A percentile compares a stretch with the other conserved stretches of the same genome.
These are phyloP conservation scores for Plasmodium sp. DNA, from an alignment of 169 alveolate genomes.

Conservation along the genomic window DNA sequence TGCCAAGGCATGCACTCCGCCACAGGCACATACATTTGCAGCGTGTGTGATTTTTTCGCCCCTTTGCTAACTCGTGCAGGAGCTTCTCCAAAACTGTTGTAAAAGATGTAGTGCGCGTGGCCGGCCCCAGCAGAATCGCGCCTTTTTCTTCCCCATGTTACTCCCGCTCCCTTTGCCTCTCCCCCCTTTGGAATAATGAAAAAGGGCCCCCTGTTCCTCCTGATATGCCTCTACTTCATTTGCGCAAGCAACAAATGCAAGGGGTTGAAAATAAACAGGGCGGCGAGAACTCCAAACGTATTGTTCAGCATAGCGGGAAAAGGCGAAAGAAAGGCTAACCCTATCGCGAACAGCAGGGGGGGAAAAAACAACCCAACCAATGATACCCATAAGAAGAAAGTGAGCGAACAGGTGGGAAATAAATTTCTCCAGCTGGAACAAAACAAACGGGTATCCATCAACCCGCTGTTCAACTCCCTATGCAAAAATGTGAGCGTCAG, in stretches of 20 bases:
- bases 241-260: neutral
- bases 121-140: neutral
- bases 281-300: neutral
- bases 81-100: neutral
- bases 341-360: neutral
- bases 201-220: neutral
- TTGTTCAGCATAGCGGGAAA: neutral
- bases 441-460: conserved; percentile 36
- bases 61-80: neutral
- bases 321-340: neutral
- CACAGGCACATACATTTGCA: neutral
- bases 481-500: conserved; percentile 71
- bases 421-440: conserved; percentile 52
- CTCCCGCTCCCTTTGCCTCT: neutral
- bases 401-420: conserved; percentile 24
- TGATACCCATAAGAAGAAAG: neutral
- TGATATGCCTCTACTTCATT: neutral
- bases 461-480: conserved; percentile 40
- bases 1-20: neutral
- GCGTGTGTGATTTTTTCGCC: neutral
- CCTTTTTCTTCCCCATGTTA: neutral
- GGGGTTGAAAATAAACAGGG: neutral
- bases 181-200: neutral
- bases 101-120: neutral
- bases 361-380: neutral